Percentiles rank a stretch among this genome's conserved stretches.
Evolutionary conservation across 306 rosid species (phyloP).

Genomic region (Sechiopsis laciniata): DNA sequence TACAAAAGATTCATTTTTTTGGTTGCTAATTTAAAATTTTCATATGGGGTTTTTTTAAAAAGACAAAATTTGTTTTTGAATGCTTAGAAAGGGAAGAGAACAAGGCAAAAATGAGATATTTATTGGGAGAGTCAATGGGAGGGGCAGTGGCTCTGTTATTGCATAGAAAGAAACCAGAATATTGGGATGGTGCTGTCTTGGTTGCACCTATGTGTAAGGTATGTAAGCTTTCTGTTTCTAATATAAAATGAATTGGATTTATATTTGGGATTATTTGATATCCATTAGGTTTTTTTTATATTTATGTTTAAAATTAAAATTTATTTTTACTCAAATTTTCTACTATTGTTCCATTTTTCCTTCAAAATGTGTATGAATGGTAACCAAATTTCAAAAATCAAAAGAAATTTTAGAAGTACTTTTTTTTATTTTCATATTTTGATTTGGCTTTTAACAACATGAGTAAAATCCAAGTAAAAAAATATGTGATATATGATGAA

Average conservation of each 20-base stretch:
- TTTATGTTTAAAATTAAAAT: no score
- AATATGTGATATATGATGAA: no score
- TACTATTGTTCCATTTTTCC: no score
- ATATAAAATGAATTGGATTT: neutral
- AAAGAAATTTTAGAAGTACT: no score
- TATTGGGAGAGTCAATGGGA: conserved; percentile 95
- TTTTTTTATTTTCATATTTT: no score
- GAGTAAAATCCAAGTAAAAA: no score
- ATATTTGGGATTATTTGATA: no score
- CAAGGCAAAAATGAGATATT: conserved; percentile 50
- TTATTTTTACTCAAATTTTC: no score
- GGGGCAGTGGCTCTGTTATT: conserved; percentile 74
- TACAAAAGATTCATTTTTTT: neutral
- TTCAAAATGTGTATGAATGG: no score
- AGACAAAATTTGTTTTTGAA: neutral
- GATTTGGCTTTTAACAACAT: no score
- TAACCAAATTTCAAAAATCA: no score
- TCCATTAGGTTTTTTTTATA: no score
- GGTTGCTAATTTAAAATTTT: neutral
- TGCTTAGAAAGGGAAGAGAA: conserved; percentile 52
- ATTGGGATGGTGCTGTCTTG: conserved; percentile 89
- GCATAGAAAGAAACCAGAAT: conserved; percentile 57
- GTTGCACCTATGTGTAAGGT: conserved; percentile 99
- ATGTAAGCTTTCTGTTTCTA: neutral
- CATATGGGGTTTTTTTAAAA: neutral